Evolutionary conservation across 73 alveolate species (phyloP).

Genomic region (Tetrahymena malaccensis): DNA sequence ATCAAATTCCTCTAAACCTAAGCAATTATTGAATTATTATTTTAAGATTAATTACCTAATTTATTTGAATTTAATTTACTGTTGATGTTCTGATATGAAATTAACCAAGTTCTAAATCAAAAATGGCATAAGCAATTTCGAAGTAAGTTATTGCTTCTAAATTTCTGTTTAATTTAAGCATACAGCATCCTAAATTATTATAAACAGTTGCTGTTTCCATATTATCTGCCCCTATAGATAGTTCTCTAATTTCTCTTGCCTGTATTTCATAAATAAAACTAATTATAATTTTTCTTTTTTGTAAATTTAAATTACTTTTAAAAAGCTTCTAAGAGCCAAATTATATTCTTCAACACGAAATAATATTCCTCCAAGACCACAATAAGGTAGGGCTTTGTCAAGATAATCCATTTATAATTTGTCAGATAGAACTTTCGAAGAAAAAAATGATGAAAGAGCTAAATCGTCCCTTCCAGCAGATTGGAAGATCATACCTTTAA

Average conservation of each 20-base stretch:
- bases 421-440: slow-evolving; percentile 69
- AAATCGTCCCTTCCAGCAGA: slow-evolving; percentile 87
- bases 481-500: slow-evolving; percentile 85
- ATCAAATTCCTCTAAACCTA: background rate
- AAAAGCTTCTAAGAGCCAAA: slow-evolving; percentile 82
- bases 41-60: background rate
- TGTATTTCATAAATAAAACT: background rate
- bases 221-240: slow-evolving; percentile 94
- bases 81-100: slow-evolving; percentile 77
- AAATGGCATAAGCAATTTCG: slow-evolving; percentile 72
- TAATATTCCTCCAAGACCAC: slow-evolving; percentile 90
- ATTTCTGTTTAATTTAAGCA: slow-evolving; percentile 75
- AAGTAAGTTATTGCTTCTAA: slow-evolving; percentile 64
- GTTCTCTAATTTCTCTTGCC: slow-evolving; percentile 96
- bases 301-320: slow-evolving; percentile 8
- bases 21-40: background rate
- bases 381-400: slow-evolving; percentile 89
- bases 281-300: background rate
- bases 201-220: slow-evolving; percentile 98
- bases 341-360: slow-evolving; percentile 90
- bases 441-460: slow-evolving; percentile 78
- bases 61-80: background rate
- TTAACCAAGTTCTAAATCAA: slow-evolving; percentile 74
- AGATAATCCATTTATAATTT: slow-evolving; percentile 87
- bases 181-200: slow-evolving; percentile 93